Evolutionary conservation across 2,329 filamentous ascomycete species (phyloP).

Genomic region (Aspergillus thermomutatus): DNA sequence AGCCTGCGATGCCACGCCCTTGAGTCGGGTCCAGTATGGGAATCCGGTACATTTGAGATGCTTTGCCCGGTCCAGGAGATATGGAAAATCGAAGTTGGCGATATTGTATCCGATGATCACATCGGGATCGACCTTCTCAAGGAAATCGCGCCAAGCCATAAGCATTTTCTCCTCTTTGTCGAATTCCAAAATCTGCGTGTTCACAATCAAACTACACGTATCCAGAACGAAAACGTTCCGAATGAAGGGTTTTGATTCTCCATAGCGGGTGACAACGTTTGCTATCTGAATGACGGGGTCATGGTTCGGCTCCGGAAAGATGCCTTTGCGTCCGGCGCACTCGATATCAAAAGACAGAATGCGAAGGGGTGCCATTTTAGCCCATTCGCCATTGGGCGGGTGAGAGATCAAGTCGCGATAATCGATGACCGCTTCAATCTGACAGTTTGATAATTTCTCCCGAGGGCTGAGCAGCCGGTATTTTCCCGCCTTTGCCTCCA

Average conservation of each 20-base stretch:
- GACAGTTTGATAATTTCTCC: constrained; percentile 82
- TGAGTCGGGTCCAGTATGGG: constrained; percentile 81
- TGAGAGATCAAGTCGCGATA: constrained; percentile 84
- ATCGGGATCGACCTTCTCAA: constrained; percentile 88
- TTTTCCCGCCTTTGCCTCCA: constrained; percentile 72
- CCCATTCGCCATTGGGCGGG: constrained; percentile 87
- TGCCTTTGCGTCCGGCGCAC: constrained; percentile 93
- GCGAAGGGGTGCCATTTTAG: constrained; percentile 92
- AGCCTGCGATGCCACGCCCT: constrained; percentile 64
- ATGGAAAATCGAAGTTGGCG: constrained; percentile 97
- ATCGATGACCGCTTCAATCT: constrained; percentile 86
- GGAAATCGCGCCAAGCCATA: constrained; percentile 84
- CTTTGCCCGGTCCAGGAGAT: constrained; percentile 81
- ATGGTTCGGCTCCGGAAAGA: constrained; percentile 88
- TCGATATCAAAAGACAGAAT: constrained; percentile 98
- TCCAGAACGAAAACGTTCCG: constrained; percentile 96
- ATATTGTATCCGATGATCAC: constrained; percentile 99
- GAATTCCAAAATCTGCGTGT: constrained; percentile 86
- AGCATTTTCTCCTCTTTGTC: constrained; percentile 83
- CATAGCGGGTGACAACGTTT: constrained; percentile 90
- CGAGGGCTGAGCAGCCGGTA: constrained; percentile 67
- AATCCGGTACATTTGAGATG: constrained; percentile 78
- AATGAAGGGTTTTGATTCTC: constrained; percentile 92
- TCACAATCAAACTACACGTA: constrained; percentile 87
- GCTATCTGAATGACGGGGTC: constrained; percentile 98